A percentile compares a stretch with the other conserved stretches of the same genome.
phyloP scores from a whole-genome alignment of 2,329 filamentous ascomycete species.

The Epichloe glyceriae region DNA sequence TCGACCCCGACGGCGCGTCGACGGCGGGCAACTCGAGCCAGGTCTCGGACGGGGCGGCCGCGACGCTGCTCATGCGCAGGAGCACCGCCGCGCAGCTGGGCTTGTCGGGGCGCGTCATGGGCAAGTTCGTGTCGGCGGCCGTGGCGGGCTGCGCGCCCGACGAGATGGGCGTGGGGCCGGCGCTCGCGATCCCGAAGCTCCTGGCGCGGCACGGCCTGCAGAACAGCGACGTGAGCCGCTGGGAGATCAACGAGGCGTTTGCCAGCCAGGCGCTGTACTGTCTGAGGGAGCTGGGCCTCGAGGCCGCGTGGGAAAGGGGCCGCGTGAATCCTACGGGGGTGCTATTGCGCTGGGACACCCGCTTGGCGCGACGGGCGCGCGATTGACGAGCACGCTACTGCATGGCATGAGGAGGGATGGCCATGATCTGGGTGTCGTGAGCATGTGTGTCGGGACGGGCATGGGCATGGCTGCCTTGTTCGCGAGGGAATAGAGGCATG shows the following conservation, averaged over 20 bases:
- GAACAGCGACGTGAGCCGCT: constrained; percentile 56
- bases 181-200: constrained; percentile 72
- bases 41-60: constrained; percentile 79
- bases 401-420: constrained; percentile 56
- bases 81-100: constrained; percentile 64
- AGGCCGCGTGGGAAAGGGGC: constrained; percentile 45
- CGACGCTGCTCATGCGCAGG: constrained; percentile 72
- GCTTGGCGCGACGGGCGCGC: constrained; percentile 73
- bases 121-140: constrained; percentile 66
- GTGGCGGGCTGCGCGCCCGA: constrained; percentile 72
- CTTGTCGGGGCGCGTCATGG: constrained; percentile 56
- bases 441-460: constrained; percentile 81
- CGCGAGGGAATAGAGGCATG: constrained; percentile 36
- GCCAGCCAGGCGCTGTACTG: constrained; percentile 58
- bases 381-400: constrained; percentile 61
- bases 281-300: constrained; percentile 55
- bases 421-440: constrained; percentile 69
- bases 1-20: constrained; percentile 57
- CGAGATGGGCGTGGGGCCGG: constrained; percentile 89
- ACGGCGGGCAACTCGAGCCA: constrained; percentile 83
- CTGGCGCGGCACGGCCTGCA: constrained; percentile 54
- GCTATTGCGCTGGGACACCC: constrained; percentile 92
- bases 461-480: constrained; percentile 64
- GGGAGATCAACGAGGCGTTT: constrained; percentile 88
- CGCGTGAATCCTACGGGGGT: constrained; percentile 86